Percentiles rank a stretch among this genome's conserved stretches.
Evolutionary conservation across 352 stramenopile genomes (phyloP).

Genomic region (Globisporangium emineosum): DNA sequence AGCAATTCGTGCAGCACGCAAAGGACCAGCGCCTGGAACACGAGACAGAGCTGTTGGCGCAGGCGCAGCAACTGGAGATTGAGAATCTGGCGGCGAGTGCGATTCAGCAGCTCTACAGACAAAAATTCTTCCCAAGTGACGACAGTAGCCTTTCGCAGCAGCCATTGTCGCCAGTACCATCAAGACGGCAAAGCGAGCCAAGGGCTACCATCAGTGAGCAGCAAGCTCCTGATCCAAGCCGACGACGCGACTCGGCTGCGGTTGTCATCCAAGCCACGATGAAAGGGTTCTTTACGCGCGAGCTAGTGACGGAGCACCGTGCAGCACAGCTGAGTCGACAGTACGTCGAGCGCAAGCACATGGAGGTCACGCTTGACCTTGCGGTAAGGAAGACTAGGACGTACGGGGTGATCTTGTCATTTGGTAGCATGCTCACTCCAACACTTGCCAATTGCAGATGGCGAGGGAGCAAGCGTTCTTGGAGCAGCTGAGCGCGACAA

Average conservation of each 20-base stretch:
- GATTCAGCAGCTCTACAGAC: conserved; percentile 38
- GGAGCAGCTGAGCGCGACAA: conserved; percentile 41
- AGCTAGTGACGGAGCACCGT: conserved; percentile 19
- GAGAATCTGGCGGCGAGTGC: conserved; percentile 38
- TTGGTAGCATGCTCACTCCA: neutral
- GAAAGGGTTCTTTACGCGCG: conserved; percentile 28
- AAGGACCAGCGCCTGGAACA: neutral
- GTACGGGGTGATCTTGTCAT: neutral
- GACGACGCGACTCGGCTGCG: conserved; percentile 22
- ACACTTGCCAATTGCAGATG: conserved; percentile 21
- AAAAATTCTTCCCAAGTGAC: conserved; percentile 4
- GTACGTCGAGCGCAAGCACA: conserved; percentile 65
- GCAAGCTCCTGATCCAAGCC: neutral
- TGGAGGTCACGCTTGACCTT: conserved; percentile 34
- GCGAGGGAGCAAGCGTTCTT: conserved; percentile 41
- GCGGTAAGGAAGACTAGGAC: conserved; percentile 41
- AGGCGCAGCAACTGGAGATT: conserved; percentile 32
- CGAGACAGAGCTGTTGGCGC: conserved; percentile 18
- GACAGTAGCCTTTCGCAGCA: neutral
- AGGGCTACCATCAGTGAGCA: neutral
- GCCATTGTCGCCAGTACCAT: neutral
- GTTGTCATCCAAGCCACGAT: conserved; percentile 35
- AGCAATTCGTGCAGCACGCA: neutral
- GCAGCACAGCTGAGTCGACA: conserved; percentile 45
- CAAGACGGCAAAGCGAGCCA: conserved; percentile 1